phyloP scores from a whole-genome alignment of 202 grass and related monocot genomes.

The Cymbopogon flexuosus region DNA sequence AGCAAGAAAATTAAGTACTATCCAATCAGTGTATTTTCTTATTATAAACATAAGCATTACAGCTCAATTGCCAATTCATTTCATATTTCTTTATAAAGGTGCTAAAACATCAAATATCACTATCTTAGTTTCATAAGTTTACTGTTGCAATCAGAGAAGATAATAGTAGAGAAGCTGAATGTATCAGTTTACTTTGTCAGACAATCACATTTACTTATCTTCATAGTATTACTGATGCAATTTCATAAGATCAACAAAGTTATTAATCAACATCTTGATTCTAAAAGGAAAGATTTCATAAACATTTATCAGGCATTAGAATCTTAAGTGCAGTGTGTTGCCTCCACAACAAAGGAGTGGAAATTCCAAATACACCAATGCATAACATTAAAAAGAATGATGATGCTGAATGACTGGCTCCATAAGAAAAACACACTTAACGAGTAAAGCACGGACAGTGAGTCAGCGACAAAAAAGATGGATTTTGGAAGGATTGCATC shows the following conservation, averaged over 20 bases:
- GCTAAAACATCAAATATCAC: slow-evolving; percentile 6
- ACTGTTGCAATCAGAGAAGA: neutral
- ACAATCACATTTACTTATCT: neutral
- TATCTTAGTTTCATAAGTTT: neutral
- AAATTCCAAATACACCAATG: slow-evolving; percentile 16
- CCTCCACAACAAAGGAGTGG: neutral
- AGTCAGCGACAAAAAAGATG: neutral
- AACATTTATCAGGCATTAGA: slow-evolving; percentile 14
- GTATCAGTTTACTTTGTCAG: neutral
- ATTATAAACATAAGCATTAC: neutral
- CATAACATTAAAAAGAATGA: slow-evolving; percentile 8
- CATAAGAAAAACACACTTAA: slow-evolving; percentile 16
- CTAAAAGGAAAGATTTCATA: neutral
- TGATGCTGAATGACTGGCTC: neutral
- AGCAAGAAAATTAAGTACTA: slow-evolving; percentile 18
- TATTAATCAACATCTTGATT: neutral
- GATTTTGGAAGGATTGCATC: slow-evolving; percentile 19
- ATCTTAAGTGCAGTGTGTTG: neutral
- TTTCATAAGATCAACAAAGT: neutral
- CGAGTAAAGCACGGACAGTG: slow-evolving; percentile 12
- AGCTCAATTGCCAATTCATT: slow-evolving; percentile 11
- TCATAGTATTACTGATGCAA: neutral
- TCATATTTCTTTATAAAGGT: neutral
- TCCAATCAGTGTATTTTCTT: neutral
- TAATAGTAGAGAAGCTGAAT: neutral